Base-by-base conservation (phyloP, 306 rosid genomes). In the Spatholobus suberectus region DNA sequence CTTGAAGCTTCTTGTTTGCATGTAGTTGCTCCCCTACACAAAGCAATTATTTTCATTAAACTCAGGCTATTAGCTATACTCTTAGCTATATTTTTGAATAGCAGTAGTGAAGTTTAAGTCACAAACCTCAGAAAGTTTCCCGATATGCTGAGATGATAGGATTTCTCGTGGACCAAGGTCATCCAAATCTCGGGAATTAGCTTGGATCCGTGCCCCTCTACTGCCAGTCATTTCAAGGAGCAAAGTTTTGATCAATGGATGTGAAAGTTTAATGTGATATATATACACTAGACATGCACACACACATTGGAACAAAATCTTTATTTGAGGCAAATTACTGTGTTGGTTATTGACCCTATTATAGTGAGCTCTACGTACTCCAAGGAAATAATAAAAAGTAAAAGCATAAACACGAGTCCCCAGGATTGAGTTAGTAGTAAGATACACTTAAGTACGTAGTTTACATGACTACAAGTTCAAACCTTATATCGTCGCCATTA, bases 1-100 rank as follows among this genome's bases (percentile, higher is more conserved):
- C 82, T 72, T 80, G 70, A 76, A 89, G 69, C 82, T 86, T 77
- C 83, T 87, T 68, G 90, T 75, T 57, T 81, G 87, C 24, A 57
- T 80, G 40, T 34, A 89, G 34, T 85, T 81, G 71, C 61, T 88
- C 83, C 76, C 97, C 94, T 92, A 90, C 88, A 80, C 70, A 84
- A 79, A 84, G 23, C 10, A 80, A 66, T 46, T 43, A 68, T 66
- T 58, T 78, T 85, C 78, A 68, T 57, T 43, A 2, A 47, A n/a
- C 85, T 40, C n/a, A 40, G 32, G 4, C 70, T 32, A 32, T 7
- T n/a, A n/a, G n/a, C 0, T 29, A 34, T 67, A 38, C 10, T 38
- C 8, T 38, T 68, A 40, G 9, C 35, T 21, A 40, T 29, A 29
- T 29, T 29, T 40, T 21, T 68, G 18, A 66, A 68, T 4, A 51